A percentile compares a stretch with the other conserved stretches of the same genome.
Conservation (phyloP, 805 yeast species). For the Saccharomycopsis sp. region DNA sequence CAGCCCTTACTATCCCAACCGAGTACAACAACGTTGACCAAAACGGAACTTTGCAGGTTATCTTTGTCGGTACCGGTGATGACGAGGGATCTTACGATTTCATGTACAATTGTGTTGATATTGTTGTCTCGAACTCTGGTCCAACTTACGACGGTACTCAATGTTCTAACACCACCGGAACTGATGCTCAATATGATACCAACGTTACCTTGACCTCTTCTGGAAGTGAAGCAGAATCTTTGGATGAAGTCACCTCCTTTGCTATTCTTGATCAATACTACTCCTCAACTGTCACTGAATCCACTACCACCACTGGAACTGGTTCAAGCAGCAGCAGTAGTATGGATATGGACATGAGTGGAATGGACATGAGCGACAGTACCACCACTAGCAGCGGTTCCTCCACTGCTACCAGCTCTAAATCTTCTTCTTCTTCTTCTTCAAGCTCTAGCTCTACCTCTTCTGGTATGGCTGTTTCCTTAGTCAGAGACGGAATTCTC, state of each 20-base stretch:
- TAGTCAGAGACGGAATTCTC: background rate
- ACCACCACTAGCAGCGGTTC: background rate
- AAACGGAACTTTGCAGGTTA: conserved; percentile 28
- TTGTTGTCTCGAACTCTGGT: conserved; percentile 26
- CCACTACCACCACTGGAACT: conserved; percentile 4
- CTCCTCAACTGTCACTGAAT: conserved; percentile 6
- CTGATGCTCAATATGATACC: conserved; percentile 9
- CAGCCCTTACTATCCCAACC: conserved; percentile 26
- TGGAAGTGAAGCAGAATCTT: background rate
- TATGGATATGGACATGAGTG: conserved; percentile 10
- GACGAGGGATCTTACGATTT: conserved; percentile 22
- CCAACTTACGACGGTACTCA: conserved; percentile 25
- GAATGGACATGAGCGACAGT: conserved; percentile 16
- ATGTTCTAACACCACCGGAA: conserved; percentile 26
- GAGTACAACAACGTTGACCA: conserved; percentile 21
- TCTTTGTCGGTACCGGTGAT: conserved; percentile 23
- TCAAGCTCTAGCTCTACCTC: background rate
- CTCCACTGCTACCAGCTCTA: background rate
- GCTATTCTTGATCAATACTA: background rate
- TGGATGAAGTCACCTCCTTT: background rate
- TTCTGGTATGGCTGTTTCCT: background rate
- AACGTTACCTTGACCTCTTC: background rate
- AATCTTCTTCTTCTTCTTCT: background rate
- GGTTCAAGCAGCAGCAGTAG: conserved; percentile 2
- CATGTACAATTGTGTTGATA: conserved; percentile 30